These are phyloP conservation scores for Pelargonium nanum DNA, from an alignment of 345 rosid genomes.

Conservation along the genomic window DNA sequence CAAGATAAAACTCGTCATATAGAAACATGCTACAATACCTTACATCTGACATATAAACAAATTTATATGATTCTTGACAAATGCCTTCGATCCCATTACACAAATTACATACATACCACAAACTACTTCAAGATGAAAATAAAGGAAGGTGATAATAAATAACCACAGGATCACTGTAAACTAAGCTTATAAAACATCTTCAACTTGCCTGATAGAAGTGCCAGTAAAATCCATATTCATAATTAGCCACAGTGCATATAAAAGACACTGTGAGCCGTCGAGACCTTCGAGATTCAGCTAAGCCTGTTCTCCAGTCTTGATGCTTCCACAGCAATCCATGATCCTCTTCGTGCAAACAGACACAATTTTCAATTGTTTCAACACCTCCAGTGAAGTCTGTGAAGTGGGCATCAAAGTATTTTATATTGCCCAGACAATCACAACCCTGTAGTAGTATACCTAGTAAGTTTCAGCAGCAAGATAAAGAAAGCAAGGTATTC, in stretches of 20 bases:
- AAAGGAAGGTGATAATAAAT: constrained; percentile 3
- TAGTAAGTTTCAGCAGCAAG: not conserved
- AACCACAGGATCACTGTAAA: not conserved
- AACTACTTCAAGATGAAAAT: not conserved
- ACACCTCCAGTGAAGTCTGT: constrained; percentile 85
- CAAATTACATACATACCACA: not conserved
- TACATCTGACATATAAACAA: not conserved
- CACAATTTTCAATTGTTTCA: constrained; percentile 85
- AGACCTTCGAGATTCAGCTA: constrained; percentile 89
- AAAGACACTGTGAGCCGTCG: constrained; percentile 76
- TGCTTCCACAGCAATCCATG: constrained; percentile 90
- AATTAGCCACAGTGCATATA: constrained; percentile 80
- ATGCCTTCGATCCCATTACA: not conserved
- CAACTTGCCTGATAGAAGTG: constrained; percentile 81
- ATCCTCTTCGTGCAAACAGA: constrained; percentile 90
- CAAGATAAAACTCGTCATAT: too few relatives aligned
- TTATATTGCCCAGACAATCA: constrained; percentile 79
- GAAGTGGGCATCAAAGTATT: constrained; percentile 86
- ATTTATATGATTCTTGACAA: not conserved
- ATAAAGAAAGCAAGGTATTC: not conserved
- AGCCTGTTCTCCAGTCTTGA: constrained; percentile 96
- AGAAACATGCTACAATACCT: not conserved
- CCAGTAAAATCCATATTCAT: constrained; percentile 89
- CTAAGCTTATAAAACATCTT: not conserved
- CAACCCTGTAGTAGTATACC: constrained; percentile 43